Evolutionary conservation across 345 rosid genomes (phyloP), one percentile per base, ranked within the genome.

Genomic region (Passiflora organensis): DNA sequence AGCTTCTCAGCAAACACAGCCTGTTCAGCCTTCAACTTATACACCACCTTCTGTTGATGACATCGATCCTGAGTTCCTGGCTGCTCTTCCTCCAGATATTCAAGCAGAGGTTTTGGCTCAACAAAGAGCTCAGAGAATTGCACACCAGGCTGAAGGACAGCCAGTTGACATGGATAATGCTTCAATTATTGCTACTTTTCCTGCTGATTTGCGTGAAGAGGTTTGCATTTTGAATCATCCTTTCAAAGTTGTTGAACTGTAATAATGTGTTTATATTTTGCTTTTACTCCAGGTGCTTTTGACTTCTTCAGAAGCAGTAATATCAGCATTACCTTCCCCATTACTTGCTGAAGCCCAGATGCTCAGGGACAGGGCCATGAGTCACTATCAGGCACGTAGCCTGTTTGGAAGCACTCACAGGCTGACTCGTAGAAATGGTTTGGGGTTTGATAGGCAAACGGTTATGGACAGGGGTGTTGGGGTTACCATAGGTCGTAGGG

Each of bases 101-200:
- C 98, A 91, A 71, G 89, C 98, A 63, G 98, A 91, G 72, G 98
- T 91, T 62, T 77, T 91, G 78, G 96, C 98, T 54, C 98, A 91
- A 62, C 98, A 91, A 77, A 82, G 98, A 74, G 93, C 87, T 42
- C 98, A 89, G 68, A 74, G 95, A 72, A 78, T 82, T 56, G 83
- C 84, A 23, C 96, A 84, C 63, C 98, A 88, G 70, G 90, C 95
- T 63, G 84, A 83, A 64, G 95, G 95, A 50, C 96, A 88, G 67
- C 96, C 98, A 49, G 96, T 86, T 63, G 98, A 91, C 72, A 91
- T 91, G 98, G 98, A 91, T 70, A 91, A 88, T 59, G 95, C 98
- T 66, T 88, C 98, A 19, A 91, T 88, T 44, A 91, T 91, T 71
- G 98, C 98, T 57, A 91, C 98, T 58, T 80, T 91, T 64, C 98